A percentile compares a stretch with the other conserved stretches of the same genome.
Evolutionary conservation across 352 stramenopile genomes (phyloP).

Genomic region (Blastocystis sp.): DNA sequence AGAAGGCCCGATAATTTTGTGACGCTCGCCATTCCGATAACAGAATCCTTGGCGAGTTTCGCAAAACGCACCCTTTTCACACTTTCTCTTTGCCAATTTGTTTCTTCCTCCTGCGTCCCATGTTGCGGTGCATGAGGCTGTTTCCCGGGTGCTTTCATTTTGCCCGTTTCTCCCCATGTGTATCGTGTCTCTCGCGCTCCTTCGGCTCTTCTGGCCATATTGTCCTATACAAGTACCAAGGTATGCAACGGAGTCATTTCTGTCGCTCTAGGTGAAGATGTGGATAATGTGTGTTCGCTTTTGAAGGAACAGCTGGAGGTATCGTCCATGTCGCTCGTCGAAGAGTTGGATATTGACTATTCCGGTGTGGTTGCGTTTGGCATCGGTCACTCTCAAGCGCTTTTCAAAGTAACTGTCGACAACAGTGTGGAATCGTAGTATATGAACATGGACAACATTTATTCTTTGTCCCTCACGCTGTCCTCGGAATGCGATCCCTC

Average conservation of each 20-base stretch:
- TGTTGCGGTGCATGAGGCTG: too few relatives aligned
- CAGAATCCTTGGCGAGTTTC: constrained; percentile 8
- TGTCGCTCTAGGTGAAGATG: background rate
- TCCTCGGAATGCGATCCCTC: background rate
- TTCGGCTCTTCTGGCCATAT: background rate
- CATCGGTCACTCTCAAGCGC: background rate
- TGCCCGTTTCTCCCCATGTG: background rate
- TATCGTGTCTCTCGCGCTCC: background rate
- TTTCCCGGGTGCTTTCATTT: background rate
- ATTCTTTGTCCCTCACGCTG: background rate
- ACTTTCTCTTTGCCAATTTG: too few relatives aligned
- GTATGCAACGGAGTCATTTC: background rate
- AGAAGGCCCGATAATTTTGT: background rate
- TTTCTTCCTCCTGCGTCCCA: too few relatives aligned
- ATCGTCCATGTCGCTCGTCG: background rate
- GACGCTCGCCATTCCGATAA: background rate
- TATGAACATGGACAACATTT: background rate
- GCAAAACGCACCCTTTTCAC: too few relatives aligned
- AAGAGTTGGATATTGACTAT: constrained; percentile 23
- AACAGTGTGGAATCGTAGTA: background rate
- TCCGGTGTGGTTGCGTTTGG: constrained; percentile 15
- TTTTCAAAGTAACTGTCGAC: background rate
- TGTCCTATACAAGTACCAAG: constrained; percentile 23
- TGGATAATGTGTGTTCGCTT: background rate
- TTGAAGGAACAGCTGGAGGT: background rate